Evolutionary conservation across 345 rosid species (phyloP).

Genomic region (Psidium friedrichsthalianum): DNA sequence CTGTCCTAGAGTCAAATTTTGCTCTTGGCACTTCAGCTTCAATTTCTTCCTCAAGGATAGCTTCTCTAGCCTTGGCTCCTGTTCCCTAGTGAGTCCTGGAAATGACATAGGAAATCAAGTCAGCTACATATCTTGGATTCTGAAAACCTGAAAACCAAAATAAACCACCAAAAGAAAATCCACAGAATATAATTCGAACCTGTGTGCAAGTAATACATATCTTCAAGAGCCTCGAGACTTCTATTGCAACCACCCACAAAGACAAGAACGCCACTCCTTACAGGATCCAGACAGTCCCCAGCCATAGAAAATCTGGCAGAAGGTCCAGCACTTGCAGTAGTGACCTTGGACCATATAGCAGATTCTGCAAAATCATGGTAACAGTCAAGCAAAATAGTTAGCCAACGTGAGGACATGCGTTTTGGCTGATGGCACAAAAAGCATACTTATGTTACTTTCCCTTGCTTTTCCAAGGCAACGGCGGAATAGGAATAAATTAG

Average conservation of each 20-base stretch:
- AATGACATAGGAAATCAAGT: not conserved
- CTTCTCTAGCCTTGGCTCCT: constrained; percentile 53
- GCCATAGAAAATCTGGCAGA: constrained; percentile 92
- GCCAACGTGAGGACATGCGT: not conserved
- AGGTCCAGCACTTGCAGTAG: constrained; percentile 70
- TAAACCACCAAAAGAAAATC: not conserved
- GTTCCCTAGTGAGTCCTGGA: constrained; percentile 47
- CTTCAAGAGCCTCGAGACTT: constrained; percentile 92
- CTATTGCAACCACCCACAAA: constrained; percentile 92
- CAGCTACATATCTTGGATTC: not conserved
- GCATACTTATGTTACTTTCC: not conserved
- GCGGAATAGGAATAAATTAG: not conserved
- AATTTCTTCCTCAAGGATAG: constrained; percentile 83
- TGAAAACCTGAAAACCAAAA: not conserved
- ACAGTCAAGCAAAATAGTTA: not conserved
- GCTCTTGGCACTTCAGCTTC: constrained; percentile 87
- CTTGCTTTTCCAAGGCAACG: not conserved
- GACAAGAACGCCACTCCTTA: constrained; percentile 58
- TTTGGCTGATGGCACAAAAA: not conserved
- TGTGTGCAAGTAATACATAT: constrained; percentile 81
- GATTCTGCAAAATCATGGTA: constrained; percentile 39
- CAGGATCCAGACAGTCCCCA: constrained; percentile 86
- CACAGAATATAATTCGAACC: constrained; percentile 27
- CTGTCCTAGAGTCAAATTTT: constrained; percentile 31
- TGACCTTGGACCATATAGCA: constrained; percentile 68